Base-by-base conservation (phyloP, 768 basidiomycete species). In the Pleurotus pulmonarius region DNA sequence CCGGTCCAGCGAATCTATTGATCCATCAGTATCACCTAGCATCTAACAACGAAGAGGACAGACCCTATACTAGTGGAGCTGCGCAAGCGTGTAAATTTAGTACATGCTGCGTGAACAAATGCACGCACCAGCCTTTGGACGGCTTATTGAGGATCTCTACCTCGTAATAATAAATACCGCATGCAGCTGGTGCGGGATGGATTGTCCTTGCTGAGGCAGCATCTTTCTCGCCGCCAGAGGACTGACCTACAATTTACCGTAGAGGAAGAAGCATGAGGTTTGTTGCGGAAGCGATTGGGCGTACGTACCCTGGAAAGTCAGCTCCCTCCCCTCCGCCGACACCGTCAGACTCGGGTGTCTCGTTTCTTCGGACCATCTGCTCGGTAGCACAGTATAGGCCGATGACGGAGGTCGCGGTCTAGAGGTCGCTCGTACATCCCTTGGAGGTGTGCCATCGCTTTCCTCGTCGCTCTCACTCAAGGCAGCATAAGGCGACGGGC, bases 111-210 rank as follows among this genome's bases (percentile, higher is more conserved):
- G 29, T 34, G 11, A 53, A 13, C 7, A 24, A n/a, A 12, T 11
- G 58, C 20, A 71, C 83, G 67, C 62, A 88, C 93, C 51, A 37
- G n/a, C 91, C 93, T 69, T 88, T 90, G 43, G 81, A 76, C 9
- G 90, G 88, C 65, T 90, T 90, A 66, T 88, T 85, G 5, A 88
- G 67, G 46, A 98, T 83, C 63, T 90, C 84, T 4, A 94, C 85
- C 74, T 99, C 96, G 67, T 88, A 99, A 69, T 98, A 99, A 67
- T 92, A 96, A 55, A 98, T 85, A 20, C 95, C 97, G 63, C 90
- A 90, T 9, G 88, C 86, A 0, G 87, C 77, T 1, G 95, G 95
- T 47, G 96, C 88, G 1, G 88, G 82, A 60, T 83, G 74, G 44
- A 81, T 82, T 0, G 95, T 86, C 49, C 93, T 82, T 3, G 90